Base-by-base conservation (phyloP, 169 alveolate species). In the Cytauxzoon felis region DNA sequence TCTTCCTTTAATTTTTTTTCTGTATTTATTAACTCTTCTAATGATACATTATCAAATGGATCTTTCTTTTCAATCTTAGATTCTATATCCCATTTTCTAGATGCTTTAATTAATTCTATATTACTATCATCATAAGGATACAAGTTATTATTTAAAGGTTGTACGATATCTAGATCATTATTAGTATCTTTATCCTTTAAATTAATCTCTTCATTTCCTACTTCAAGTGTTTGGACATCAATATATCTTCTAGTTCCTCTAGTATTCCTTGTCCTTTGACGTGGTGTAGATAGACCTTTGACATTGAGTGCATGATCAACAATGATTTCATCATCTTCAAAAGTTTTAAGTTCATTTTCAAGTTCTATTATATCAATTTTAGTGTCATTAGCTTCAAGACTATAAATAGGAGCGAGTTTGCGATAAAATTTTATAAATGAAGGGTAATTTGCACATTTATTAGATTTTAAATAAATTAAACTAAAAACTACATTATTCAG, bases 1-100 rank as follows among this genome's bases (percentile, higher is more conserved):
- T 54, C 65, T 3, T 54, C 21, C 66, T 29, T 3, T 7, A 54
- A 3, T 18, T 54, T 38, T 5, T 54, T 54, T 36, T 4, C 59
- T 4, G 65, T 29, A 13, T 24, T 38, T 54, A 24, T n/a, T 23
- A 19, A 8, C 59, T 54, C 9, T 13, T 9, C 56, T 47, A 11
- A 11, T 48, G 9, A 48, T 16, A 9, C 13, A 47, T 9, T 48
- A 47, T 48, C 13, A 13, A 51, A 51, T 3, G 51, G 5, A 43
- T 5, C 8, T 26, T 3, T 3, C 24, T 43, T 43, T 43, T 26
- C 5, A 5, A 5, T 21, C 24, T 43, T 43, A 29, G 21, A 21
- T 5, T 26, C 21, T 5, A 21, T 5, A 21, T 43, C 51, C 51
- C 51, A 43, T 5, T 43, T 29, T 5, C 24, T 43, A 43, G 24